phyloP scores from a whole-genome alignment of 305 asterid genomes.

The Fraxinus xanthoxyloides region DNA sequence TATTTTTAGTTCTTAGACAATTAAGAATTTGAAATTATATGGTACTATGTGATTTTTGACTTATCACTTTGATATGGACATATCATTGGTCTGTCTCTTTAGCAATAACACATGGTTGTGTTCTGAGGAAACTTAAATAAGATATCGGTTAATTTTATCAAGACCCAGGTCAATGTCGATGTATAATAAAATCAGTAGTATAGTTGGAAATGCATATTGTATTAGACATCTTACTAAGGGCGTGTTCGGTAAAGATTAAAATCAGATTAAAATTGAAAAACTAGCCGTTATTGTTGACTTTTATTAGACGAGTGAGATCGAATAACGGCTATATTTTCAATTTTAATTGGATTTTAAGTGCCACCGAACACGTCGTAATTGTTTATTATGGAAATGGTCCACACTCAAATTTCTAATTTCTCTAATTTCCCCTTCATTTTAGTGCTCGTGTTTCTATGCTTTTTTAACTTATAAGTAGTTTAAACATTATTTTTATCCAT shows the following conservation, averaged over 20 bases:
- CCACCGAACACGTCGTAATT: no score
- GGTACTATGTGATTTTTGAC: constrained; percentile 5
- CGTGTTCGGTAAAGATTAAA: no score
- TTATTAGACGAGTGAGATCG: no score
- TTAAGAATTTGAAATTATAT: not conserved
- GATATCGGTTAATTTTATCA: not conserved
- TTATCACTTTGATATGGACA: not conserved
- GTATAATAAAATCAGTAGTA: not conserved
- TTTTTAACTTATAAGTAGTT: not conserved
- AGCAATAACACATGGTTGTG: not conserved
- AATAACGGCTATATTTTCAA: no score
- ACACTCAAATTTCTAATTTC: not conserved
- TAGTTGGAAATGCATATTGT: not conserved
- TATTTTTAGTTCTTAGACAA: not conserved
- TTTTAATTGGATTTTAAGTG: no score
- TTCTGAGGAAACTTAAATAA: not conserved
- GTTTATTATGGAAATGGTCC: not conserved
- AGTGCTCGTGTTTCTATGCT: not conserved
- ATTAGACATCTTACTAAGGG: not conserved
- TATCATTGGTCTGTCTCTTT: constrained; percentile 2
- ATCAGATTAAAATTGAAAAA: no score
- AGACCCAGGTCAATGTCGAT: not conserved
- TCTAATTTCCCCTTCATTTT: not conserved
- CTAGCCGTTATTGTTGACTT: no score
- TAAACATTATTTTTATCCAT: not conserved